Conservation (phyloP, 2,329 filamentous ascomycete species). For the Neonectria hederae region DNA sequence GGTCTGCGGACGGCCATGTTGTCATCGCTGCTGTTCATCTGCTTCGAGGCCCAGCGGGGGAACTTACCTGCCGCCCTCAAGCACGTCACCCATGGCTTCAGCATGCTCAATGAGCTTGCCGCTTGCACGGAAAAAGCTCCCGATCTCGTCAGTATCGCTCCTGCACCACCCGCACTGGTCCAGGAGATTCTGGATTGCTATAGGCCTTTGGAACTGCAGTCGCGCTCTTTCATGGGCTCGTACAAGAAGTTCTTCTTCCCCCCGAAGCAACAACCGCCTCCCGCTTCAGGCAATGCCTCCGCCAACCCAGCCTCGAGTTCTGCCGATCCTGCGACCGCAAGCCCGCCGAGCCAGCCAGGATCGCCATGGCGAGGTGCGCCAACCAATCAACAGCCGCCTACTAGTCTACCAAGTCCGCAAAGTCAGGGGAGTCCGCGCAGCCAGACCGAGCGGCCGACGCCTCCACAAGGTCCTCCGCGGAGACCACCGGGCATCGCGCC, state of each 20-base stretch:
- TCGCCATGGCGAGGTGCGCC: conserved; percentile 36
- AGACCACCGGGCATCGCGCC: conserved; percentile 48
- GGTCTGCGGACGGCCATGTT: conserved; percentile 51
- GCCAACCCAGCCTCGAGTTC: conserved; percentile 21
- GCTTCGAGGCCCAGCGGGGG: conserved; percentile 53
- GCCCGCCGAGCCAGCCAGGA: conserved; percentile 41
- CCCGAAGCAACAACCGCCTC: conserved; percentile 25
- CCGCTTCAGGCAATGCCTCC: conserved; percentile 14
- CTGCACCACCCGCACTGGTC: conserved; percentile 49
- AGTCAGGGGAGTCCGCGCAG: conserved; percentile 46
- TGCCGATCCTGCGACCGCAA: conserved; percentile 23
- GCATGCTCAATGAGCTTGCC: conserved; percentile 52
- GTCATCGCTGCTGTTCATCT: conserved; percentile 53
- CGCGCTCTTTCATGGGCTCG: conserved; percentile 51
- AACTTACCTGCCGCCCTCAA: conserved; percentile 53
- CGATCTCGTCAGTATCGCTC: conserved; percentile 50
- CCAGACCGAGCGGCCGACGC: conserved; percentile 30
- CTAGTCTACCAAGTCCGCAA: conserved; percentile 46
- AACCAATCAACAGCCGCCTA: conserved; percentile 18
- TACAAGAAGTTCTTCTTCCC: conserved; percentile 49
- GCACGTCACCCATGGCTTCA: conserved; percentile 53
- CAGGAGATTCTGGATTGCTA: conserved; percentile 53
- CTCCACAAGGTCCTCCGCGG: conserved; percentile 28
- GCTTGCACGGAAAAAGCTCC: conserved; percentile 49
- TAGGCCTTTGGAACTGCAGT: conserved; percentile 51